Evolutionary conservation across 805 yeast species (phyloP).

Genomic region (Candida lessepsii): DNA sequence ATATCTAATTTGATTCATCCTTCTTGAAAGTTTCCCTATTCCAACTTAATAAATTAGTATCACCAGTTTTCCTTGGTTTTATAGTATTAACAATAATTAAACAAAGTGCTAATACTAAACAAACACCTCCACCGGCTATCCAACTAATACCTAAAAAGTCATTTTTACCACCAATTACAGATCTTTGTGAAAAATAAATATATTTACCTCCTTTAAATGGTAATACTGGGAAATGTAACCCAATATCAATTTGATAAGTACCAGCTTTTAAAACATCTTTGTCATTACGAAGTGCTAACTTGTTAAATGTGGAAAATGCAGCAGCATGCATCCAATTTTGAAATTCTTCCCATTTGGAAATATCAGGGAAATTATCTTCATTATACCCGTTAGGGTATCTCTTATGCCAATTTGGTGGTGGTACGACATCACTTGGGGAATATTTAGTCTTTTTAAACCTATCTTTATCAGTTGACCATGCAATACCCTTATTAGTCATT

Average conservation of each 20-base stretch:
- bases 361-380: slow-evolving; percentile 42
- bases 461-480: slow-evolving; percentile 39
- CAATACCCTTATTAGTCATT: slow-evolving; percentile 40
- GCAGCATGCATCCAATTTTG: slow-evolving; percentile 49
- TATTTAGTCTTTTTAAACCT: slow-evolving; percentile 44
- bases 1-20: background rate
- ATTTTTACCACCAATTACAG: slow-evolving; percentile 76
- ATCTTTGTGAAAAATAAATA: slow-evolving; percentile 65
- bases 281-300: slow-evolving; percentile 61
- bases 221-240: slow-evolving; percentile 76
- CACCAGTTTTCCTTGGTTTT: slow-evolving; percentile 71
- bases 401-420: slow-evolving; percentile 48
- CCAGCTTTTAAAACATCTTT: slow-evolving; percentile 55
- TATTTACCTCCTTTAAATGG: slow-evolving; percentile 68
- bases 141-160: slow-evolving; percentile 69
- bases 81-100: slow-evolving; percentile 56
- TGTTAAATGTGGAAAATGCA: slow-evolving; percentile 41
- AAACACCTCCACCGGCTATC: slow-evolving; percentile 73
- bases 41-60: slow-evolving; percentile 71
- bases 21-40: slow-evolving; percentile 41
- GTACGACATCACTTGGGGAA: slow-evolving; percentile 35
- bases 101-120: slow-evolving; percentile 54
- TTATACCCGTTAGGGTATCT: slow-evolving; percentile 43
- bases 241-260: slow-evolving; percentile 61
- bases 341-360: slow-evolving; percentile 42